Evolutionary conservation across 306 rosid species (phyloP).

Genomic region (Chamaecrista fasciculata): DNA sequence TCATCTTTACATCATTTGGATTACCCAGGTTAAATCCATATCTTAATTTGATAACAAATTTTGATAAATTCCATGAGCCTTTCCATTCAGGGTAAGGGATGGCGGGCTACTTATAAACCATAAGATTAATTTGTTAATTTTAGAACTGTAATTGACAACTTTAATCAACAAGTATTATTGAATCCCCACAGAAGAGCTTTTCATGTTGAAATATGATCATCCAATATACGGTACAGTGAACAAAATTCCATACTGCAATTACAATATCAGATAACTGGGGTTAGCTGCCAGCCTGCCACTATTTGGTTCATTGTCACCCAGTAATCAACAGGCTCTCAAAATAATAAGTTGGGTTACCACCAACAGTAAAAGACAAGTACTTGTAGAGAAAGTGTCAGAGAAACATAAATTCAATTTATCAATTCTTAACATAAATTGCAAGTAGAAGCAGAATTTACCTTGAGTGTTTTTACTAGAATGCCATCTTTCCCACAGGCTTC

Average conservation of each 20-base stretch:
- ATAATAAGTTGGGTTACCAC: neutral
- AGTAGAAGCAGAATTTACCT: constrained; percentile 54
- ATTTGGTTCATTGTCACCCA: neutral
- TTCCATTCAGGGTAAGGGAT: neutral
- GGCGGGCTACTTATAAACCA: constrained; percentile 12
- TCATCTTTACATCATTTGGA: neutral
- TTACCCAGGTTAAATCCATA: constrained; percentile 1
- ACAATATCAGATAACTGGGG: constrained; percentile 5
- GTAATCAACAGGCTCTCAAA: neutral
- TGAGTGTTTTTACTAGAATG: constrained; percentile 68
- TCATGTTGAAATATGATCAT: constrained; percentile 12
- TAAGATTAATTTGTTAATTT: constrained; percentile 8
- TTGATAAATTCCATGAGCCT: neutral
- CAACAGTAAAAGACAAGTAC: neutral
- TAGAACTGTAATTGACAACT: constrained; percentile 11
- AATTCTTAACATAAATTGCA: neutral
- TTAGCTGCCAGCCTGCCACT: neutral
- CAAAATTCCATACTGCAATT: neutral
- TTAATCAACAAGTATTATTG: too few species aligned
- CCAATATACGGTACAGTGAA: constrained; percentile 10
- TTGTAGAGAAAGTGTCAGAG: neutral
- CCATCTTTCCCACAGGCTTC: constrained; percentile 88
- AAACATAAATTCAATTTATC: neutral
- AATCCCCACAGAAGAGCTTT: neutral
- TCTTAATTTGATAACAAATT: neutral